Evolutionary conservation across 371 early-diverging fungal species (phyloP), one percentile per base, ranked within the genome.

Genomic region (Gilbertella persicaria): DNA sequence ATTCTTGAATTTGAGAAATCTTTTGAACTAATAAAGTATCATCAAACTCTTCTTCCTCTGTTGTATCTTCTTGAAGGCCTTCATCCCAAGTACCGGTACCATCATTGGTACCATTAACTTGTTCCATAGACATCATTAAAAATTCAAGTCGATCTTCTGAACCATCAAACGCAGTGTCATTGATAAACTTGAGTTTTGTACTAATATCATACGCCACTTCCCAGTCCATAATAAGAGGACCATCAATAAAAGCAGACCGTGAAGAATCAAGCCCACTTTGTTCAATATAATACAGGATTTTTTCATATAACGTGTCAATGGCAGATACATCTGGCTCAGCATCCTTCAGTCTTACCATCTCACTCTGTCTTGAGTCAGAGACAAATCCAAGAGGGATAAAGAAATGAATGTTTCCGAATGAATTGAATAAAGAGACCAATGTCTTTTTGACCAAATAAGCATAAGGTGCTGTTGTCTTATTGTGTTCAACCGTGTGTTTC

Each of bases 181-280:
- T 79, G 36, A 83, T 66, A 12, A 50, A 50, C 0, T 64, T 69
- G n/a, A 90, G 50, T 55, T 79, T 79, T 19, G 80, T 71, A n/a
- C 75, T 71, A 9, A 92, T 48, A 12, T 71, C 63, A 48, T 75
- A 84, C 42, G 87, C 82, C 17, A 88, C 78, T 64, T 93, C 90
- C 50, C 91, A 71, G 60, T 95, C 95, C 44, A 95, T 69, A 25
- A 93, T 66, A 50, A 93, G 61, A 6, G 95, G 91, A 1, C 90
- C 93, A 55, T 82, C 77, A 19, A 64, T 48, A 64, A 84, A 80
- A 1, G 80, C 71, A 3, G 64, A 51, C n/a, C 28, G 35, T 2
- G 68, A 45, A 1, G 65, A 53, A 7, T 76, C 71, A 8, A 82
- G 45, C 0, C 66, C 69, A 39, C 80, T 69, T 26, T 64, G 44